A percentile compares a stretch with the other conserved stretches of the same genome.
These are phyloP conservation scores for Termitomyces sp. DNA, from an alignment of 768 basidiomycete species.

Conservation along the genomic window DNA sequence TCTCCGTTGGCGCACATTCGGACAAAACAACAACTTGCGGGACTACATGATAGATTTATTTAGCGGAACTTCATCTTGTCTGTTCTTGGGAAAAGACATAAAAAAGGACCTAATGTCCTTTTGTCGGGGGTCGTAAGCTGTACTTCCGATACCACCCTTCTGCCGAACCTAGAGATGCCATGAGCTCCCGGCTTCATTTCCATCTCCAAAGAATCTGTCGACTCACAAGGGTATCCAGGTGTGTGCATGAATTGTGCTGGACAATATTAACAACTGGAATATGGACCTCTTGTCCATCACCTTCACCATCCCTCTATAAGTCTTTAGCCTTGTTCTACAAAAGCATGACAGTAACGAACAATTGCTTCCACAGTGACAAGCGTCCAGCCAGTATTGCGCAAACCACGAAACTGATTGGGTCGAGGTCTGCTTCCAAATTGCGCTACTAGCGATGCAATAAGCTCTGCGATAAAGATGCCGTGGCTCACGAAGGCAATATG, in stretches of 20 bases:
- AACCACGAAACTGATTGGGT: constrained; percentile 35
- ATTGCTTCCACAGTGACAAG: constrained; percentile 41
- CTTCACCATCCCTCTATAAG: constrained; percentile 19
- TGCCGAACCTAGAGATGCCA: constrained; percentile 42
- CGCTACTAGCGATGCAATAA: constrained; percentile 45
- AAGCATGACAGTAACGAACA: constrained; percentile 11
- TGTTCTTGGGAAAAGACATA: background rate
- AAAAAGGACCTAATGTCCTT: constrained; percentile 74
- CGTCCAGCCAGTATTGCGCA: constrained; percentile 70
- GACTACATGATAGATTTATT: background rate
- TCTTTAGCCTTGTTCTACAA: background rate
- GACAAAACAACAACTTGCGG: background rate
- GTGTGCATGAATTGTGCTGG: constrained; percentile 49
- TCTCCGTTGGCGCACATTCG: background rate
- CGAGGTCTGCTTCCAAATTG: constrained; percentile 23
- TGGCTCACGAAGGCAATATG: constrained; percentile 72
- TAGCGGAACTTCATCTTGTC: background rate
- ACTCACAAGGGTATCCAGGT: constrained; percentile 52
- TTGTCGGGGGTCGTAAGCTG: constrained; percentile 70
- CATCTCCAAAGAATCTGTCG: background rate
- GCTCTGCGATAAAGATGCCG: constrained; percentile 61
- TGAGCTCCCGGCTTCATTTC: background rate
- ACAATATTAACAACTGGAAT: constrained; percentile 39
- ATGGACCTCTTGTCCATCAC: constrained; percentile 14
- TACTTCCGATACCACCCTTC: constrained; percentile 68